These are phyloP conservation scores for Suhomyces xylopsoci DNA, from an alignment of 805 yeast genomes.

Conservation along the genomic window DNA sequence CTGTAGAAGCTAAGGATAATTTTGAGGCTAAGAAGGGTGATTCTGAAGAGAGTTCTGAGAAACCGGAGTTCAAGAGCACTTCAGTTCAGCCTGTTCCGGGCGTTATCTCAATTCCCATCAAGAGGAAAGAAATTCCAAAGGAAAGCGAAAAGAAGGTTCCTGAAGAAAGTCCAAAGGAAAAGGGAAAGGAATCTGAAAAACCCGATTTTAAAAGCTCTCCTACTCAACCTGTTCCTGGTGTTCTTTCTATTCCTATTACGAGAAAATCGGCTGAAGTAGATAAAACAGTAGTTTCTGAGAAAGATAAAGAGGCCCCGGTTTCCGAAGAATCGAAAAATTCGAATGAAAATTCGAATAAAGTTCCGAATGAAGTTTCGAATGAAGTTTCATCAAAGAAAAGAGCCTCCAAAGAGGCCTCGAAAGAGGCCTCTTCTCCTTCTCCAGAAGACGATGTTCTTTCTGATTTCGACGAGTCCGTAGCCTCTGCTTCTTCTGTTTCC, in stretches of 20 bases:
- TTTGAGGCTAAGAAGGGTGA: background rate
- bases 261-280: background rate
- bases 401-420: no score
- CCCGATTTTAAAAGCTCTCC: background rate
- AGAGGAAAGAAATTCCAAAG: no score
- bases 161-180: no score
- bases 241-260: background rate
- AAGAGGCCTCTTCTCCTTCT: background rate
- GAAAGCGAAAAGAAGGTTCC: no score
- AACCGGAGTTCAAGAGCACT: background rate
- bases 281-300: no score
- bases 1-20: no score
- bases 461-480: slow-evolving; percentile 8
- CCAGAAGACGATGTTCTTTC: slow-evolving; percentile 8
- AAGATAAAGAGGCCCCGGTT: no score
- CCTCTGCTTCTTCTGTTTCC: slow-evolving; percentile 1
- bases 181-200: no score
- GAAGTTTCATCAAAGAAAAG: no score
- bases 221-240: background rate
- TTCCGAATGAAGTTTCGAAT: no score
- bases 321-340: no score
- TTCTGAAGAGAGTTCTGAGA: background rate
- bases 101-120: background rate
- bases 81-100: background rate
- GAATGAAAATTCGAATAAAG: no score